Conservation (phyloP, 768 basidiomycete species). For the Pilatotrama ljubarskyi region DNA sequence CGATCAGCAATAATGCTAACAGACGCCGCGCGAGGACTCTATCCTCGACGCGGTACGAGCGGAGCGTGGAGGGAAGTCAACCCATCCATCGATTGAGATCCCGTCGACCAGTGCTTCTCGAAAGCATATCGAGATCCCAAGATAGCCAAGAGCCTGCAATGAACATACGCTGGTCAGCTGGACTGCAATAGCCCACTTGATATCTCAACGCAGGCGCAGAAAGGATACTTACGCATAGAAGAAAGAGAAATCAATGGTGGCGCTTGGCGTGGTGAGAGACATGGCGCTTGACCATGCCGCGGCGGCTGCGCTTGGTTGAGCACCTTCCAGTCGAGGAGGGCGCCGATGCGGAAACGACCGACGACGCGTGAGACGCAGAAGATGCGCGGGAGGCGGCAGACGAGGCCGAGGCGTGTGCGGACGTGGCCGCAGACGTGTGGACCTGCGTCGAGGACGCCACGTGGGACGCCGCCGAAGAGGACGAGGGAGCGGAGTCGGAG, state of each 20-base stretch:
- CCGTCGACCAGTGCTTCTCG: conserved; percentile 24
- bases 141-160: conserved; percentile 13
- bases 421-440: conserved; percentile 4
- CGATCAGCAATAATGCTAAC: background rate
- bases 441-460: conserved; percentile 13
- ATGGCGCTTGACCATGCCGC: conserved; percentile 24
- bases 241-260: conserved; percentile 23
- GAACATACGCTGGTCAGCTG: background rate
- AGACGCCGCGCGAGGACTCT: conserved; percentile 2
- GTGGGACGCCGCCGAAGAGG: conserved; percentile 14
- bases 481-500: conserved; percentile 1
- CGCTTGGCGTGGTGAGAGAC: conserved; percentile 25
- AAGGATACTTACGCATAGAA: conserved; percentile 16
- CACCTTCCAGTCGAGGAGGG: conserved; percentile 20
- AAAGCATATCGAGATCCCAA: conserved; percentile 30
- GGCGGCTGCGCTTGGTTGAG: conserved; percentile 20
- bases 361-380: conserved; percentile 4
- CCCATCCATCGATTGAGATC: conserved; percentile 25
- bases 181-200: background rate
- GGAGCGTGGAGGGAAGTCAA: conserved; percentile 10
- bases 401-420: background rate
- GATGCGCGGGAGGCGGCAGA: background rate
- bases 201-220: background rate
- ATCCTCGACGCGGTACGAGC: conserved; percentile 8
- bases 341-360: conserved; percentile 15